phyloP scores from a whole-genome alignment of 2,329 filamentous ascomycete species.

The Iodosphaeria phyllophila region DNA sequence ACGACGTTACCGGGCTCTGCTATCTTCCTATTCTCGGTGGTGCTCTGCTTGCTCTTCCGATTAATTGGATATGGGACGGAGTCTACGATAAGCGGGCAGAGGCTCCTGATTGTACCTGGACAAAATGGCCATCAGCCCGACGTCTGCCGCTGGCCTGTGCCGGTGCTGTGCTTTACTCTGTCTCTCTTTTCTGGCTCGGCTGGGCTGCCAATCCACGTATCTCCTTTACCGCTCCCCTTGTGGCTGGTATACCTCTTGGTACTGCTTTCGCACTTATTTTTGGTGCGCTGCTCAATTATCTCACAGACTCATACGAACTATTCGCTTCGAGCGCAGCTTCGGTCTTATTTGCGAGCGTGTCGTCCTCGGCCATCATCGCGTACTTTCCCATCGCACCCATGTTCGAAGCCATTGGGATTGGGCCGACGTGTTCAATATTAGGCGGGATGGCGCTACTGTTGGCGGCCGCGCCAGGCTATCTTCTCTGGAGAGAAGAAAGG shows the following conservation, averaged over 20 bases:
- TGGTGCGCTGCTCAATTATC: slow-evolving; percentile 43
- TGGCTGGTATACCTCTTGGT: slow-evolving; percentile 43
- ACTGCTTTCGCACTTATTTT: slow-evolving; percentile 44
- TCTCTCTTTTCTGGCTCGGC: slow-evolving; percentile 42
- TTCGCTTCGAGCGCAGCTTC: slow-evolving; percentile 40
- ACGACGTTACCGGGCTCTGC: slow-evolving; percentile 45
- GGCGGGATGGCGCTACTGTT: slow-evolving; percentile 30
- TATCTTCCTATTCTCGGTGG: slow-evolving; percentile 54
- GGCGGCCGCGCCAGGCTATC: slow-evolving; percentile 30
- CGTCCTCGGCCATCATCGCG: slow-evolving; percentile 32
- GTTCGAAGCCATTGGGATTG: slow-evolving; percentile 26
- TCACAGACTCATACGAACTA: slow-evolving; percentile 48
- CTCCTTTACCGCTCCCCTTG: slow-evolving; percentile 34
- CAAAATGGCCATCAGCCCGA: slow-evolving; percentile 42
- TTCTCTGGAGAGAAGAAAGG: slow-evolving; percentile 32
- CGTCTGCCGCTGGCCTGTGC: slow-evolving; percentile 54
- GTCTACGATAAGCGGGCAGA: slow-evolving; percentile 41
- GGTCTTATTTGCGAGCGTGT: slow-evolving; percentile 27
- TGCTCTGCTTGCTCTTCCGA: slow-evolving; percentile 32
- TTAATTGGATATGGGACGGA: no score
- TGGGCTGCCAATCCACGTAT: slow-evolving; percentile 25
- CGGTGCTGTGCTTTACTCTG: slow-evolving; percentile 43
- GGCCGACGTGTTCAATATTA: slow-evolving; percentile 31
- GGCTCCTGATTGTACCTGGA: slow-evolving; percentile 32
- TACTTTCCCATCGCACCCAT: slow-evolving; percentile 34